These are phyloP conservation scores for Suillus cothurnatus DNA, from an alignment of 768 basidiomycete genomes.

Conservation along the genomic window DNA sequence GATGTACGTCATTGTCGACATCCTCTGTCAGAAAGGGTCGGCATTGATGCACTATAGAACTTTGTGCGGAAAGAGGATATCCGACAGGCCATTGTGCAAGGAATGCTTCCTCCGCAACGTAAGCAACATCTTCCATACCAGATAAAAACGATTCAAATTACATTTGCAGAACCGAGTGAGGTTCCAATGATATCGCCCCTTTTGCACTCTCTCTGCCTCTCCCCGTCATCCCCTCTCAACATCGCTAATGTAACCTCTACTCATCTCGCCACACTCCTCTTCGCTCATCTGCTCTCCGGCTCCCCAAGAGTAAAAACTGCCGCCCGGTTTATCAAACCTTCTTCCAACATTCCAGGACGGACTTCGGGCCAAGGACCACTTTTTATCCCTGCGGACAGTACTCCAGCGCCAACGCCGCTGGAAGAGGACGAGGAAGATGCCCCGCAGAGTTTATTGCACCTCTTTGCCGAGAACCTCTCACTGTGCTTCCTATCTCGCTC, in stretches of 20 bases:
- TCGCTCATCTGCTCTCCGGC: constrained; percentile 74
- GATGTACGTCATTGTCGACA: constrained; percentile 56
- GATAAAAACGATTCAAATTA: neutral
- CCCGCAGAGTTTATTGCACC: constrained; percentile 75
- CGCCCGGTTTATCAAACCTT: constrained; percentile 66
- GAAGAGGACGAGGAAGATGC: constrained; percentile 59
- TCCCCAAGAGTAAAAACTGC: constrained; percentile 64
- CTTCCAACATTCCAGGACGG: constrained; percentile 34
- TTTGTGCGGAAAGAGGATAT: constrained; percentile 77
- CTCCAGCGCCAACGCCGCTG: constrained; percentile 34
- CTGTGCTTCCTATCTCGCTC: constrained; percentile 80
- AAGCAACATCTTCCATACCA: constrained; percentile 3
- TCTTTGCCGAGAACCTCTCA: constrained; percentile 89
- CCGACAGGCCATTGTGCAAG: constrained; percentile 65
- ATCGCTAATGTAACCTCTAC: constrained; percentile 59
- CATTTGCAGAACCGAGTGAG: constrained; percentile 30
- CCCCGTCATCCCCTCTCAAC: constrained; percentile 64
- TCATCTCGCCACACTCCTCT: constrained; percentile 76
- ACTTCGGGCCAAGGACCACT: constrained; percentile 45
- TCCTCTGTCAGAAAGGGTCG: neutral
- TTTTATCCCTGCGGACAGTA: constrained; percentile 78
- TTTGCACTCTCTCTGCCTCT: constrained; percentile 63
- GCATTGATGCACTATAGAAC: constrained; percentile 46
- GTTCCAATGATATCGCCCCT: constrained; percentile 62
- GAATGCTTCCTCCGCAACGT: constrained; percentile 69